Evolutionary conservation across 441 rosid species (phyloP), one percentile per base, ranked within the genome.

Genomic region (Geranium incanum): DNA sequence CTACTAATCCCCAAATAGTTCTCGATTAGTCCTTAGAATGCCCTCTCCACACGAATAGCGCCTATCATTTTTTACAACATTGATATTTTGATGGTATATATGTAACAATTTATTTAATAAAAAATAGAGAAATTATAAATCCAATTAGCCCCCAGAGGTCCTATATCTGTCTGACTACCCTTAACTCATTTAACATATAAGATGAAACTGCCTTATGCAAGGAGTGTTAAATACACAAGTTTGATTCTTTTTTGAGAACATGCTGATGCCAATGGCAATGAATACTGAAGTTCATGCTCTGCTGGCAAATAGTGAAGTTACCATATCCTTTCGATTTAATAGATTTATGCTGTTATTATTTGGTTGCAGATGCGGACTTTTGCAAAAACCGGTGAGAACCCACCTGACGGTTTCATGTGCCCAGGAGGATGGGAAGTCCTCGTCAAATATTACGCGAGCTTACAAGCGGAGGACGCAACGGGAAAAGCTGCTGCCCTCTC

Each of bases 381-480:
- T 3, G 97, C 95, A 0, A 94, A 80, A 91, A 91, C 75, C 86
- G 87, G 86, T 60, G 98, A 93, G 83, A 89, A 73, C 75, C 98
- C 98, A 21, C 96, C 98, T 0, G 92, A 87, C 64, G 98, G 98
- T 41, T 93, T 93, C 78, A 89, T 93, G 98, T 93, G 98, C 77
- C 95, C 96, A 2, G 88, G 93, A 36, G 97, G 98, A 21, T 93
- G 97, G 98, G 52, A 93, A 76, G 97, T 93, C 74, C 76, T 91
- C 79, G 98, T 94, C 0, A 92, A 91, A 2, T 90, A 94, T 80
- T 94, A 91, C 0, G 93, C 84, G 70, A 87, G 96, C 74, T 75
- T 88, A 52, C 59, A 52, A 12, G 59, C 59, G 15, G 19, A 52
- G n/a, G 59, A 52, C 3, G 43, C 43, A 38, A 38, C 43, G 43